phyloP scores from a whole-genome alignment of 2,329 filamentous ascomycete genomes.

The Alternaria panax region DNA sequence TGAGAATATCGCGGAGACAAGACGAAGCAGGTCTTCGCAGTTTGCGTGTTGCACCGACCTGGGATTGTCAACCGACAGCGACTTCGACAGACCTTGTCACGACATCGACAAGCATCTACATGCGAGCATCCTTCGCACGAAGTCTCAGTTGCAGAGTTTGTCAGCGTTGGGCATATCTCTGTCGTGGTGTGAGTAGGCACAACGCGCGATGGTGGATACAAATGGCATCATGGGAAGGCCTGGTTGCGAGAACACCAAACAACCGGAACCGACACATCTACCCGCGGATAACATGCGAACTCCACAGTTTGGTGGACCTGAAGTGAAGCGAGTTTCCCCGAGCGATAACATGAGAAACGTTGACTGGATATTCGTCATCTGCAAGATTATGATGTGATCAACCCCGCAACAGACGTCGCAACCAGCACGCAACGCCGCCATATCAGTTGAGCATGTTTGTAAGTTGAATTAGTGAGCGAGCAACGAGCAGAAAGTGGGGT shows the following conservation, averaged over 20 bases:
- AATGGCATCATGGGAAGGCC: slow-evolving; percentile 32
- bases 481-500: slow-evolving; percentile 10
- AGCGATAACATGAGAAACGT: slow-evolving; percentile 32
- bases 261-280: neutral
- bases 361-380: slow-evolving; percentile 42
- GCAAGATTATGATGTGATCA: slow-evolving; percentile 44
- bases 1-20: neutral
- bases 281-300: neutral
- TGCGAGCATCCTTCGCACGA: neutral
- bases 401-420: slow-evolving; percentile 43
- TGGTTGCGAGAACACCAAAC: neutral
- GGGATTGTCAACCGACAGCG: neutral
- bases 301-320: neutral
- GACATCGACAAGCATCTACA: neutral
- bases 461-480: slow-evolving; percentile 24
- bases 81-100: neutral
- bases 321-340: slow-evolving; percentile 2
- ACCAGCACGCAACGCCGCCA: slow-evolving; percentile 12
- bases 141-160: slow-evolving; percentile 1
- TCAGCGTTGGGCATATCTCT: slow-evolving; percentile 8
- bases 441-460: neutral
- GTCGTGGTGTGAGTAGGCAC: neutral
- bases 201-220: slow-evolving; percentile 24
- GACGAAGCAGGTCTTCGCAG: neutral
- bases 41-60: neutral